phyloP scores from a whole-genome alignment of 2,329 filamentous ascomycete genomes.

The Ascochyta pisi region DNA sequence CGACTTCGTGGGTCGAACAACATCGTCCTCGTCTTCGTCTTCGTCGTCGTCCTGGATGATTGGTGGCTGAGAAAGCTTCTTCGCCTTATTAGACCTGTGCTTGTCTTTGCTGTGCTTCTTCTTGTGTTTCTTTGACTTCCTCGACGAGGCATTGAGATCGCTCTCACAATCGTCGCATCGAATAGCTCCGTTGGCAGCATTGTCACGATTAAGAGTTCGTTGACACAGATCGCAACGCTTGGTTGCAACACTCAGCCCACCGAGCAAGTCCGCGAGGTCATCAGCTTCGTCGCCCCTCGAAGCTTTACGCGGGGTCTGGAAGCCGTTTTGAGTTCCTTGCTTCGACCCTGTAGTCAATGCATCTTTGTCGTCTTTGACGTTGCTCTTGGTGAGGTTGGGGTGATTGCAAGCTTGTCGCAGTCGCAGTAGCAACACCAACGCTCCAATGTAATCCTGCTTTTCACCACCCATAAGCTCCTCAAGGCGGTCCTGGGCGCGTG shows the following conservation, averaged over 20 bases:
- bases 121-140: slow-evolving; percentile 46
- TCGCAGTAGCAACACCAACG: slow-evolving; percentile 87
- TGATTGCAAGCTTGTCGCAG: slow-evolving; percentile 95
- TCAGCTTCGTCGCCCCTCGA: slow-evolving; percentile 72
- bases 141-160: slow-evolving; percentile 68
- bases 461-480: slow-evolving; percentile 84
- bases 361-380: slow-evolving; percentile 87
- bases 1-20: slow-evolving; percentile 20
- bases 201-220: slow-evolving; percentile 66
- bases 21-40: slow-evolving; percentile 24
- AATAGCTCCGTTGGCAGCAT: slow-evolving; percentile 60
- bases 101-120: slow-evolving; percentile 56
- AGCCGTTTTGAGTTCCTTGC: slow-evolving; percentile 49
- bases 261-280: slow-evolving; percentile 83
- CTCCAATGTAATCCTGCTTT: slow-evolving; percentile 89
- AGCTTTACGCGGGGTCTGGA: slow-evolving; percentile 48
- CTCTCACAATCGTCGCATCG: slow-evolving; percentile 77
- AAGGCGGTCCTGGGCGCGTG: slow-evolving; percentile 84
- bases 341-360: slow-evolving; percentile 70
- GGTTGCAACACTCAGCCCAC: slow-evolving; percentile 77
- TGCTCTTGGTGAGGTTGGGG: slow-evolving; percentile 83
- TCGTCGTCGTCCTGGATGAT: slow-evolving; percentile 39
- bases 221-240: slow-evolving; percentile 88
- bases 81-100: slow-evolving; percentile 39
- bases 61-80: slow-evolving; percentile 53